These are phyloP conservation scores for Cordyceps farinosa DNA, from an alignment of 2,329 filamentous ascomycete species.

Conservation along the genomic window DNA sequence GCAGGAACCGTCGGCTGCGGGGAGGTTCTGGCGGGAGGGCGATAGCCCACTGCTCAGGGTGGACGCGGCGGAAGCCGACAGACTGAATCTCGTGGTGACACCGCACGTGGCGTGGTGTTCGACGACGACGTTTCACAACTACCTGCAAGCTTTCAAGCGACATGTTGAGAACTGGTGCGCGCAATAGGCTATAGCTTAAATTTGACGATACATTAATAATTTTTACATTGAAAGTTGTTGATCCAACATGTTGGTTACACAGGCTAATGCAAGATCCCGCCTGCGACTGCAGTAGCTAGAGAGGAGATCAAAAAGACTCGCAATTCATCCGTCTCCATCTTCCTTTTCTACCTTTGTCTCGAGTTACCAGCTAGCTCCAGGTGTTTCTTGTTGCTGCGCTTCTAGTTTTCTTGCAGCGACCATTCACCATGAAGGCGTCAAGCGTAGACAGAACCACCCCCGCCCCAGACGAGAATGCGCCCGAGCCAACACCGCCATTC, in stretches of 20 bases:
- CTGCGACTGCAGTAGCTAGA: no score
- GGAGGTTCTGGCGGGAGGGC: conserved; percentile 1
- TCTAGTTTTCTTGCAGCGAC: no score
- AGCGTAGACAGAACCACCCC: background rate
- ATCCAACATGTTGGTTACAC: no score
- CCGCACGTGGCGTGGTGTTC: conserved; percentile 21
- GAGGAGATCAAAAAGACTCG: no score
- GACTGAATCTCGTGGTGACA: conserved; percentile 18
- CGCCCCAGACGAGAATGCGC: background rate
- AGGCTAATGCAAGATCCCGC: no score
- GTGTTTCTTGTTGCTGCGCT: no score
- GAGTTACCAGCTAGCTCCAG: no score
- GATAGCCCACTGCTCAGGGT: conserved; percentile 11
- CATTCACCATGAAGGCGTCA: background rate
- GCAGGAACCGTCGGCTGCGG: conserved; percentile 23
- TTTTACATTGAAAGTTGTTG: no score
- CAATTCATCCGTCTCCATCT: no score
- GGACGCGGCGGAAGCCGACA: background rate
- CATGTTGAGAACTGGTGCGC: conserved; percentile 9
- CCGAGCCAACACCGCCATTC: background rate
- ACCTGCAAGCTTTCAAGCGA: conserved; percentile 18
- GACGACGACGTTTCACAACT: conserved; percentile 18
- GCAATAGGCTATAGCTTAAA: background rate
- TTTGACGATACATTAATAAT: no score
- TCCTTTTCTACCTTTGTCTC: no score